Evolutionary conservation across 345 rosid species (phyloP).

Genomic region (Eucalyptus pauciflora): DNA sequence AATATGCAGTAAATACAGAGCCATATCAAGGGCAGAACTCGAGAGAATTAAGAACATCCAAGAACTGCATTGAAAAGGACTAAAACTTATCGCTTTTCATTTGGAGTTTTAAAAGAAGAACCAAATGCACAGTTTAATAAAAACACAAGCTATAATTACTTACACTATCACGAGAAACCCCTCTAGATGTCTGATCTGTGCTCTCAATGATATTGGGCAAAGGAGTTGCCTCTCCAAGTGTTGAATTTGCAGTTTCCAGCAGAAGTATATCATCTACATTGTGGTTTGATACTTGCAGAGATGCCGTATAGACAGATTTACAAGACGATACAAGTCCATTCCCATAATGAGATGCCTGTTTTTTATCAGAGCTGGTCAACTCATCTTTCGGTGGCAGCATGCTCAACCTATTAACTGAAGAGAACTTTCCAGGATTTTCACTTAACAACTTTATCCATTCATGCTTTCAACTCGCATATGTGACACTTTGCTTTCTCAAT

Average conservation of each 20-base stretch:
- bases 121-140: background rate
- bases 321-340: slow-evolving; percentile 17
- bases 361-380: slow-evolving; percentile 20
- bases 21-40: background rate
- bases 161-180: slow-evolving; percentile 27
- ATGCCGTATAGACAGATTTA: slow-evolving; percentile 13
- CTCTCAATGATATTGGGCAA: slow-evolving; percentile 18
- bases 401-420: slow-evolving; percentile 34
- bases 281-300: slow-evolving; percentile 7
- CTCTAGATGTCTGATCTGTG: slow-evolving; percentile 2
- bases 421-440: slow-evolving; percentile 48
- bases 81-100: background rate
- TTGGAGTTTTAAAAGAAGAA: background rate
- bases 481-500: slow-evolving; percentile 38
- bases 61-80: background rate
- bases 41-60: background rate
- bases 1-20: background rate
- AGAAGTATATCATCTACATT: slow-evolving; percentile 5
- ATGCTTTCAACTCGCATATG: slow-evolving; percentile 32
- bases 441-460: slow-evolving; percentile 46
- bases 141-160: background rate
- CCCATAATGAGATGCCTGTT: slow-evolving; percentile 16
- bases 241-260: slow-evolving; percentile 28
- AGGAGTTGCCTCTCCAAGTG: slow-evolving; percentile 20
- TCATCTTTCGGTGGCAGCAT: slow-evolving; percentile 17